These are phyloP conservation scores for Mucor mucedo DNA, from an alignment of 371 early-diverging fungal species.

Conservation along the genomic window DNA sequence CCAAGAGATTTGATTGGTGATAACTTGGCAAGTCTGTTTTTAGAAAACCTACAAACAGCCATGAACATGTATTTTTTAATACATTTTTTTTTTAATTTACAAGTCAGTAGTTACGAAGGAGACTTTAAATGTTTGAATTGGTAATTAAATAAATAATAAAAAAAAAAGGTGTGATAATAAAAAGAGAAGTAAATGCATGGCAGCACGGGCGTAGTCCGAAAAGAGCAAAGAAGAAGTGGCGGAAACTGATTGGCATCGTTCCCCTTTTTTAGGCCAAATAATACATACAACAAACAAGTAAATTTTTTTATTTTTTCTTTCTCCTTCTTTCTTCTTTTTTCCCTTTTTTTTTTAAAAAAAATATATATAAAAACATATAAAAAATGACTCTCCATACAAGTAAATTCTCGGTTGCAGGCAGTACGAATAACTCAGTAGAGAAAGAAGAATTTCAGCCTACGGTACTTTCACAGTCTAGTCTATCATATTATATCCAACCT, in stretches of 20 bases:
- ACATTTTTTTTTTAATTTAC: too few relatives aligned
- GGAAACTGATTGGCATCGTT: conserved; percentile 31
- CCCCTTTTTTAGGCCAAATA: conserved; percentile 14
- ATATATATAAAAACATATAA: not conserved
- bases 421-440: not conserved
- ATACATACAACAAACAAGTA: not conserved
- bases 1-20: not conserved
- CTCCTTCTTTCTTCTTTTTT: conserved; percentile 1
- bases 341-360: conserved; percentile 1
- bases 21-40: conserved; percentile 1
- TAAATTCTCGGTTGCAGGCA: not conserved
- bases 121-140: too few relatives aligned
- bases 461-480: conserved; percentile 24
- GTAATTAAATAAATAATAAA: too few relatives aligned
- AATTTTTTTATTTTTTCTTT: conserved; percentile 12
- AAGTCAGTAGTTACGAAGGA: not conserved
- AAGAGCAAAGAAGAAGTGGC: conserved; percentile 27
- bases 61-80: not conserved
- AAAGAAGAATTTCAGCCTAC: conserved; percentile 10
- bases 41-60: not conserved
- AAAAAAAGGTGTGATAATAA: not conserved
- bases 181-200: conserved; percentile 3
- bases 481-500: conserved; percentile 3
- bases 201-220: conserved; percentile 34
- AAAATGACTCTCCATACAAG: not conserved